Base-by-base conservation (phyloP, 202 grass and related monocot species). In the Saccharum hybrid region DNA sequence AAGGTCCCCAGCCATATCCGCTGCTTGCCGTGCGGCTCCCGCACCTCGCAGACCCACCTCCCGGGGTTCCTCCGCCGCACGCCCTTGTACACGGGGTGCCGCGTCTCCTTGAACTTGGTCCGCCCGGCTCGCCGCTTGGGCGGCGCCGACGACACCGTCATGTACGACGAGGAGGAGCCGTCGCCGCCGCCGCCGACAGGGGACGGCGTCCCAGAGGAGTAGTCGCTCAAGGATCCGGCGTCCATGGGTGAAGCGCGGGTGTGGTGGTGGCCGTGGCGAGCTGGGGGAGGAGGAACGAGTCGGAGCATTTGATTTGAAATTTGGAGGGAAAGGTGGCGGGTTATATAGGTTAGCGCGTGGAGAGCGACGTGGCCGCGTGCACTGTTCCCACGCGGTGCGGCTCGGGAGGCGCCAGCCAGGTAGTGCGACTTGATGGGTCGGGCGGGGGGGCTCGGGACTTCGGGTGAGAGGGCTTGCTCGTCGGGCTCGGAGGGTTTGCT, bases 81-180 rank as follows among this genome's bases (percentile, higher is more conserved):
- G 61, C 94, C 94, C 90, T 92, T 94, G 94, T 83, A 94, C 22
- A 94, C 83, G 6, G 94, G 92, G 84, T 97, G 94, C 45, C 94
- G 88, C 43, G 92, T 97, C 88, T 97, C 94, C 38, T 86, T 88
- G 75, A 97, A 97, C 90, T 97, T 97, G 82, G 94, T 97, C 70
- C 94, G 62, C 2, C 94, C 94, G 4, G 94, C 94, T 3, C 88
- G 86, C 8, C 92, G 75, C 87, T 97, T 97, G 12, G 94, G 94
- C 49, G 90, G 94, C 31, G 94, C 90, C 4, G 86, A 89, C 10
- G 90, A 94, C 59, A 97, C 90, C 39, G 94, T 97, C 84, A 86
- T 90, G 90, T 94, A 97, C 31, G 74, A 30, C 0, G 83, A 72
- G 14, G 84, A 62, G 66, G 76, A 82, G 7, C 78, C 79, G 38